A percentile compares a stretch with the other conserved stretches of the same genome.
These are phyloP conservation scores for Mycena haematopus DNA, from an alignment of 768 basidiomycete species.

Conservation along the genomic window DNA sequence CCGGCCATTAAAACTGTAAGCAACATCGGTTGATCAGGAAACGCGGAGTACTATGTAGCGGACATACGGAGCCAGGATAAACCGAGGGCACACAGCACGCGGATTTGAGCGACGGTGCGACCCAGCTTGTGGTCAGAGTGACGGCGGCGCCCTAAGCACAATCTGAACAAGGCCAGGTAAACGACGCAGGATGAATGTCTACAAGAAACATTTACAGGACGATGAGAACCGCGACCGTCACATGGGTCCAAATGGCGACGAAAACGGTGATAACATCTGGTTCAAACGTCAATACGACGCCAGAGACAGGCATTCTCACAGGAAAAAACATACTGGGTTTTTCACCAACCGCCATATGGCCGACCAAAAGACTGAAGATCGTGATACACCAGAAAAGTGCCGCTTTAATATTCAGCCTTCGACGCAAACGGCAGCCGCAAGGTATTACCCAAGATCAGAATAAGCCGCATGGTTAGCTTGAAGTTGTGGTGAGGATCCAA, in stretches of 20 bases:
- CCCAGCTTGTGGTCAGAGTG: not conserved
- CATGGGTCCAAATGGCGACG: slow-evolving; percentile 7
- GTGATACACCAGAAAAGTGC: not conserved
- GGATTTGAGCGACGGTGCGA: slow-evolving; percentile 13
- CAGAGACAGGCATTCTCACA: not conserved
- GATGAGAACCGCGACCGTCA: not conserved
- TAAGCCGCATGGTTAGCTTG: not conserved
- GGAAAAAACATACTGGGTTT: not conserved
- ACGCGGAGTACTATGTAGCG: not conserved
- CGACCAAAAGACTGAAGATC: slow-evolving; percentile 4
- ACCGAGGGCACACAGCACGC: slow-evolving; percentile 7
- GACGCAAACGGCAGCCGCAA: not conserved
- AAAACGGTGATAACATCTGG: slow-evolving; percentile 5
- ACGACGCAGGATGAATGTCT: not conserved
- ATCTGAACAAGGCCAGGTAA: not conserved
- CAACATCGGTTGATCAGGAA: not conserved
- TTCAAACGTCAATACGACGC: not conserved
- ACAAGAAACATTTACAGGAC: not conserved
- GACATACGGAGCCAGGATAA: slow-evolving; percentile 16
- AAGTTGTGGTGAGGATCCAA: not conserved
- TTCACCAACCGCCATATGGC: not conserved
- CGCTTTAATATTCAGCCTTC: not conserved
- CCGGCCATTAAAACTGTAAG: slow-evolving; percentile 11
- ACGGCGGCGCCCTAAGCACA: slow-evolving; percentile 6
- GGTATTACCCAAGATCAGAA: not conserved